Evolutionary conservation across 768 basidiomycete genomes (phyloP).

Genomic region (Lactifluus rugatus): DNA sequence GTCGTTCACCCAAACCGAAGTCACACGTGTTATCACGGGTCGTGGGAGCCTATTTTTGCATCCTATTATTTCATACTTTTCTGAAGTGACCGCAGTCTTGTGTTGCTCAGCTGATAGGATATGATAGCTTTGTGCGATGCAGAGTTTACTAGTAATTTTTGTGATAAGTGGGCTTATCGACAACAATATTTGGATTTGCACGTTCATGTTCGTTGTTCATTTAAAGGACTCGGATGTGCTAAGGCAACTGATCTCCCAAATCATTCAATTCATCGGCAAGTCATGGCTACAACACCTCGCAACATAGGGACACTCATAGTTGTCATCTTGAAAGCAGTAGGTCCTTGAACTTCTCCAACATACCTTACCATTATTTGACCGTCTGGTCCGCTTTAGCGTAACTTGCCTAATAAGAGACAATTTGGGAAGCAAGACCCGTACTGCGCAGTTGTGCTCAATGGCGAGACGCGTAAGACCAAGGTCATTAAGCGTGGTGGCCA

Average conservation of each 20-base stretch:
- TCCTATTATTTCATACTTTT: too few species aligned
- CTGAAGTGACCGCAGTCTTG: too few species aligned
- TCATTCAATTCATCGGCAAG: background rate
- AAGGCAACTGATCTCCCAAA: background rate
- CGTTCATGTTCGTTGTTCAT: too few species aligned
- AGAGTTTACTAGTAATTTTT: background rate
- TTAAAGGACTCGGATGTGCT: background rate
- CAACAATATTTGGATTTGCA: too few species aligned
- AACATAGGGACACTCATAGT: conserved; percentile 91
- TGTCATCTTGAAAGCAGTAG: conserved; percentile 87
- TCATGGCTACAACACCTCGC: conserved; percentile 35
- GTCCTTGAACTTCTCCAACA: conserved; percentile 24
- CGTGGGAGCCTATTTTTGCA: too few species aligned
- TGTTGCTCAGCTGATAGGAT: too few species aligned
- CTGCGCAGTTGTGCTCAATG: conserved; percentile 68
- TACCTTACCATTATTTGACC: background rate
- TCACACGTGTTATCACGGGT: too few species aligned
- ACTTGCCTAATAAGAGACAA: conserved; percentile 82
- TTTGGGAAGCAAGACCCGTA: conserved; percentile 98
- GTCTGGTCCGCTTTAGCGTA: conserved; percentile 42
- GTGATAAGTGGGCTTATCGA: background rate
- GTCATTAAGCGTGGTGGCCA: conserved; percentile 96
- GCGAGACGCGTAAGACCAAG: conserved; percentile 79
- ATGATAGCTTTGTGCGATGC: too few species aligned
- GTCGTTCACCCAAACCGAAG: background rate